A percentile compares a stretch with the other conserved stretches of the same genome.
These are phyloP conservation scores for Ganoderma lingzhi DNA, from an alignment of 1,284 basidiomycete species.

Conservation along the genomic window DNA sequence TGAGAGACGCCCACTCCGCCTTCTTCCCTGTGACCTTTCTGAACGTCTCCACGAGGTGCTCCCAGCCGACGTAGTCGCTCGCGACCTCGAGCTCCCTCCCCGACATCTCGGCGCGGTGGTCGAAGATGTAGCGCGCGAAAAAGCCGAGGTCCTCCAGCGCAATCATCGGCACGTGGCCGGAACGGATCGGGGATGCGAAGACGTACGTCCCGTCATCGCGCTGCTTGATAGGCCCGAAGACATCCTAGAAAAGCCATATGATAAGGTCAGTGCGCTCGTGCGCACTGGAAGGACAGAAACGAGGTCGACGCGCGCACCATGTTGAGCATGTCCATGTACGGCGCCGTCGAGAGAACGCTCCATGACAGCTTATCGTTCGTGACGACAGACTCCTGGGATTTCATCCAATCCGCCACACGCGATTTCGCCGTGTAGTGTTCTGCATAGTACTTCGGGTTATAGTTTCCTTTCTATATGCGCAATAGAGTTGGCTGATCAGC, in stretches of 20 bases:
- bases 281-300: not conserved
- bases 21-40: conserved; percentile 48
- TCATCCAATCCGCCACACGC: conserved; percentile 50
- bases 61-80: conserved; percentile 53
- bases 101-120: conserved; percentile 50
- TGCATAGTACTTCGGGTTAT: conserved; percentile 41
- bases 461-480: conserved; percentile 42
- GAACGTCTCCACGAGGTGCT: conserved; percentile 53
- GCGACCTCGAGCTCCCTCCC: conserved; percentile 51
- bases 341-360: conserved; percentile 49
- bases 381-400: conserved; percentile 48
- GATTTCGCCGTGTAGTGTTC: conserved; percentile 48
- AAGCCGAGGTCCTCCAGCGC: conserved; percentile 44
- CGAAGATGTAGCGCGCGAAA: conserved; percentile 49
- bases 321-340: conserved; percentile 46
- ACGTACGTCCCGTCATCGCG: conserved; percentile 41
- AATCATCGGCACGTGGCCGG: conserved; percentile 41
- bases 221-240: conserved; percentile 39
- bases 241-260: conserved; percentile 19
- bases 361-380: conserved; percentile 46
- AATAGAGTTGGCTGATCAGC: not conserved
- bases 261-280: not conserved
- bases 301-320: conserved; percentile 33
- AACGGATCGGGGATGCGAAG: conserved; percentile 34
- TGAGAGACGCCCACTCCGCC: conserved; percentile 44